Base-by-base conservation (phyloP, 345 rosid species). In the Melaleuca quinquenervia region DNA sequence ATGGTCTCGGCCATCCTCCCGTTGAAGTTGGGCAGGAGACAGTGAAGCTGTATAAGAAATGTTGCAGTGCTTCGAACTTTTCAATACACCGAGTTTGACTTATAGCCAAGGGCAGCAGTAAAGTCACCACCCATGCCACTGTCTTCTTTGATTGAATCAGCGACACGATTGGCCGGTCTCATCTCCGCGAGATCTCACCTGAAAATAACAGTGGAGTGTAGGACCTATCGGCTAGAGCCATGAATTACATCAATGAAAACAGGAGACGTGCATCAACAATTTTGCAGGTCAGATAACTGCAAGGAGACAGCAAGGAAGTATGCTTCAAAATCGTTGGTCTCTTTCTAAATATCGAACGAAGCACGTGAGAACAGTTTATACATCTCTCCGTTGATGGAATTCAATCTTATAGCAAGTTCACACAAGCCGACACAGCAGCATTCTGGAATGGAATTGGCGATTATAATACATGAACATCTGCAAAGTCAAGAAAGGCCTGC, bases 391-490 rank as follows among this genome's bases (percentile, higher is more conserved):
- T 29, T 29, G 45, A 64, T 18, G 4, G 22, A 18, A 84, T 22
- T 84, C 26, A 29, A 84, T 50, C 20, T 60, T 36, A 58, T 15
- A 50, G 20, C n/a, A 26, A 51, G 8, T 21, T 29, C 45, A 41
- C 41, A 16, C 6, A 5, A 70, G 48, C 89, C 85, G 98, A 95
- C 82, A 96, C 78, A 83, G 99, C 92, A 83, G 96, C 94, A 89
- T 94, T 94, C 84, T 89, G 95, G 90, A 94, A 96, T 32, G 95
- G 95, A 52, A 94, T 89, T 22, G 96, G 95, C 56, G 98, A 94
- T 90, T 91, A 95, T 84, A 95, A 80, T 82, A 91, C 82, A 49
- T 96, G 99, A 88, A 96, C 97, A 74, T 97, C 99, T 85, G 85
- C 89, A 88, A 90, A 55, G 95, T 94, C 90, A 94, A 89, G 86